Evolutionary conservation across 2,329 filamentous ascomycete genomes (phyloP).

Genomic region (Colletotrichum sp.): DNA sequence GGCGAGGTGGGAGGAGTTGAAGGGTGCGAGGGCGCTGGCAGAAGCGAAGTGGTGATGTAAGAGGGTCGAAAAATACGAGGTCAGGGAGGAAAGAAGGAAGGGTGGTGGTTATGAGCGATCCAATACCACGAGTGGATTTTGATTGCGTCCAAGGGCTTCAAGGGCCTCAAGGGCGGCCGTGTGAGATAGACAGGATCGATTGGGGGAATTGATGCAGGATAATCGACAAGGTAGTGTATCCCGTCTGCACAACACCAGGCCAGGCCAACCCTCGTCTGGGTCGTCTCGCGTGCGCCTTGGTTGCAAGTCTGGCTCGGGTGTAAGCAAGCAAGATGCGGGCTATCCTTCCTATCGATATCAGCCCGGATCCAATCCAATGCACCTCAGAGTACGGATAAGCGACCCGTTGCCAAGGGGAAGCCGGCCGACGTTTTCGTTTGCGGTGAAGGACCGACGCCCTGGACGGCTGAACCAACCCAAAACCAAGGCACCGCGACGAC

Average conservation of each 20-base stretch:
- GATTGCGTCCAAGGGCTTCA: not conserved
- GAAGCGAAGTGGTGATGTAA: constrained; percentile 1
- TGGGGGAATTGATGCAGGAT: not conserved
- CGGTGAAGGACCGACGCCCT: not conserved
- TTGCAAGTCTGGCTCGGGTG: not conserved
- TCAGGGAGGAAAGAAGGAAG: constrained; percentile 5
- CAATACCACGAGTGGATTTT: not conserved
- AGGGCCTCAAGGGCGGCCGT: not conserved
- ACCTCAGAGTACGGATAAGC: not conserved
- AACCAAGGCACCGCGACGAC: not conserved
- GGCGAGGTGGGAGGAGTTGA: not conserved
- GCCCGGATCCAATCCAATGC: not conserved
- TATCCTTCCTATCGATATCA: not conserved
- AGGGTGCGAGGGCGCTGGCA: not conserved
- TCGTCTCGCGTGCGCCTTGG: not conserved
- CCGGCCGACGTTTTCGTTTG: not conserved
- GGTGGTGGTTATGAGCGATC: constrained; percentile 1
- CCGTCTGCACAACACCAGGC: not conserved
- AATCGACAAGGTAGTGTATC: not conserved
- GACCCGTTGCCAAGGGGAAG: not conserved
- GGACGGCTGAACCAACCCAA: not conserved
- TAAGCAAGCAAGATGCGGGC: not conserved
- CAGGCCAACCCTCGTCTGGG: not conserved
- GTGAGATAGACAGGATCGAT: constrained; percentile 1
- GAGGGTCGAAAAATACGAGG: constrained; percentile 5